Conservation (phyloP, 129 eudicot genomes). For the Erigeron canadensis region DNA sequence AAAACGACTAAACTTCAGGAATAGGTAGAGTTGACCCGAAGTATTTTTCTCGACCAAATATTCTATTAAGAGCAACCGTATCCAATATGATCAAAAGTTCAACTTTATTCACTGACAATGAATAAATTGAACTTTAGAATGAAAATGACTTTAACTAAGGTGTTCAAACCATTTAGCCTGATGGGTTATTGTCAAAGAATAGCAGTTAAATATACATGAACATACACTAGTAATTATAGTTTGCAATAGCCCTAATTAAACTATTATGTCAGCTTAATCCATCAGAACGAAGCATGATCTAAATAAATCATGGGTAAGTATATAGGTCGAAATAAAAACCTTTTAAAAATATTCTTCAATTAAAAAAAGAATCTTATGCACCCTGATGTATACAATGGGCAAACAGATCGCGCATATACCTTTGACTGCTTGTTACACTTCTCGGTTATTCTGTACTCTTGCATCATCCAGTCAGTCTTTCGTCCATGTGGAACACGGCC, state of each 20-base stretch:
- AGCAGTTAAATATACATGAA: too few species aligned
- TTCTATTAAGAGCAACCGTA: too few species aligned
- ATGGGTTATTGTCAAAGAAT: too few species aligned
- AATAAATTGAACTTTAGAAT: too few species aligned
- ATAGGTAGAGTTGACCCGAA: neutral
- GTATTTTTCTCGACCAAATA: neutral
- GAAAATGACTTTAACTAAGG: too few species aligned
- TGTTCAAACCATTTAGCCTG: too few species aligned
- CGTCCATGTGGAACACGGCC: conserved; percentile 35
- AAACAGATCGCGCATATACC: conserved; percentile 31
- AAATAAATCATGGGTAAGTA: neutral
- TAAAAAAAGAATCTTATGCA: neutral
- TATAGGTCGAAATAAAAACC: neutral
- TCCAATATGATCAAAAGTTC: too few species aligned
- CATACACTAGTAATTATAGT: too few species aligned
- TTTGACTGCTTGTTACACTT: conserved; percentile 25
- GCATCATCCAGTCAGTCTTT: conserved; percentile 72
- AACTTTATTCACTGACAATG: too few species aligned
- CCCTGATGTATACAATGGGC: neutral
- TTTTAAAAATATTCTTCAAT: neutral
- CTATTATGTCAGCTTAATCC: neutral
- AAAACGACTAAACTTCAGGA: neutral
- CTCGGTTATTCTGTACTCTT: conserved; percentile 54
- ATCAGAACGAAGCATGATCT: neutral
- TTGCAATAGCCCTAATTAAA: neutral